phyloP scores from a whole-genome alignment of 345 rosid genomes.

The Melaleuca alternifolia region DNA sequence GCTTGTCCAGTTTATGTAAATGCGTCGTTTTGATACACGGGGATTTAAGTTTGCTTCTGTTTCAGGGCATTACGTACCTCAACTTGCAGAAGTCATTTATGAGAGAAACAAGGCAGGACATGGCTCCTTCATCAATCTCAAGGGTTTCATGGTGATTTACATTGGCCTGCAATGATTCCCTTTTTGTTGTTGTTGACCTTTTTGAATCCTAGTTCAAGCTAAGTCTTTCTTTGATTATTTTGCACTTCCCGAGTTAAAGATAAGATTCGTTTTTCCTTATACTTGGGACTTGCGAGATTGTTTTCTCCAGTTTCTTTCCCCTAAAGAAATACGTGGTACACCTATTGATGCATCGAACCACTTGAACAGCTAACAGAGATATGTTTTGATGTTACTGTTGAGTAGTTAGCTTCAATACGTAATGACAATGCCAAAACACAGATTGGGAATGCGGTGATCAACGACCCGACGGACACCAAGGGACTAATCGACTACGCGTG shows the following conservation, averaged over 20 bases:
- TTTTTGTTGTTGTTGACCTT: too few species aligned
- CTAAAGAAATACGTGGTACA: not conserved
- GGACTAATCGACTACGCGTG: constrained; percentile 67
- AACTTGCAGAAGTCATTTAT: constrained; percentile 54
- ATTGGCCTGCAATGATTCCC: not conserved
- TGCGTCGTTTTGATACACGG: not conserved
- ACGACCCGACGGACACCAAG: constrained; percentile 37
- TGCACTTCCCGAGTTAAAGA: too few species aligned
- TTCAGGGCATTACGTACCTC: constrained; percentile 81
- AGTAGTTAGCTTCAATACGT: not conserved
- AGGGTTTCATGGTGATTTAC: constrained; percentile 56
- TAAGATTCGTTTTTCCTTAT: too few species aligned
- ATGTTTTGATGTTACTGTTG: not conserved
- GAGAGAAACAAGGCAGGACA: constrained; percentile 34
- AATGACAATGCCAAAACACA: constrained; percentile 1
- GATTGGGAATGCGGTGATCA: constrained; percentile 73
- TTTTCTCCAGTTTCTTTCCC: too few species aligned
- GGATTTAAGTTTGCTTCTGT: not conserved
- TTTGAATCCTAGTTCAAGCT: not conserved
- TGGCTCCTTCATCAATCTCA: constrained; percentile 39
- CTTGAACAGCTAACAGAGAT: too few species aligned
- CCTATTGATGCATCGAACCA: not conserved
- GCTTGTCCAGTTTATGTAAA: not conserved
- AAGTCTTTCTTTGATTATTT: too few species aligned
- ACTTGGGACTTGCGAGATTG: too few species aligned